Base-by-base conservation (phyloP, 2,329 filamentous ascomycete species). In the Colletotrichum lindemuthianum region DNA sequence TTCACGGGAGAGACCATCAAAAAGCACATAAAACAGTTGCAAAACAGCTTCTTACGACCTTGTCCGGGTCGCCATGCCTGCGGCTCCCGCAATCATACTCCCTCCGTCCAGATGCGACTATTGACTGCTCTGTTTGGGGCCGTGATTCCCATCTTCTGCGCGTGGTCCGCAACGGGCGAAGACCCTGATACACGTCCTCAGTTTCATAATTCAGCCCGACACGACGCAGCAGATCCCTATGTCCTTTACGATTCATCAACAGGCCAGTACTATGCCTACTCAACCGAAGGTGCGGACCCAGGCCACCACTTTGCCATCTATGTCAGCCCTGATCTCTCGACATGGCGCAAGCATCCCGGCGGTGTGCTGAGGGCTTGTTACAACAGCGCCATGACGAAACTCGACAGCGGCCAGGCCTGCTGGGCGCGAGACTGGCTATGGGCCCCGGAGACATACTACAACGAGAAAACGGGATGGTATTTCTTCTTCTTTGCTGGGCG, bases 381-480 rank as follows among this genome's bases (percentile, higher is more conserved):
- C 50, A 73, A 75, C 64, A 70, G 59, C 40, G 48, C 69, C n/a
- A 72, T 70, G 71, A 72, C 73, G 16, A 66, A 33, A 32, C 32
- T 76, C 9, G 49, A 72, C 8, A 74, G 70, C 4, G 75, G 75
- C 1, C 75, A 77, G 57, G 75, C 72, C 2, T 77, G 75, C 44
- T 77, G 75, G 75, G 74, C 75, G 12, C 69, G 72, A 7, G 75
- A 77, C 52, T 77, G 75, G 75, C 68, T 68, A n/a, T 77, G 75
- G 75, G 75, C 75, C 7, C 75, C 75, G 2, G 75, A 77, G 69
- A 75, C 71, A 5, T 77, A 77, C 57, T 70, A 75, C 68, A 77
- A 77, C 43, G 71, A 74, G 24, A 69, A 71, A 65, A 77, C 75
- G 3, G 75, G 73, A 9, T 77, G 75, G 75, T 77, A 77, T 56